Conservation (phyloP, 345 rosid genomes). For the Eutrema heterophyllum region DNA sequence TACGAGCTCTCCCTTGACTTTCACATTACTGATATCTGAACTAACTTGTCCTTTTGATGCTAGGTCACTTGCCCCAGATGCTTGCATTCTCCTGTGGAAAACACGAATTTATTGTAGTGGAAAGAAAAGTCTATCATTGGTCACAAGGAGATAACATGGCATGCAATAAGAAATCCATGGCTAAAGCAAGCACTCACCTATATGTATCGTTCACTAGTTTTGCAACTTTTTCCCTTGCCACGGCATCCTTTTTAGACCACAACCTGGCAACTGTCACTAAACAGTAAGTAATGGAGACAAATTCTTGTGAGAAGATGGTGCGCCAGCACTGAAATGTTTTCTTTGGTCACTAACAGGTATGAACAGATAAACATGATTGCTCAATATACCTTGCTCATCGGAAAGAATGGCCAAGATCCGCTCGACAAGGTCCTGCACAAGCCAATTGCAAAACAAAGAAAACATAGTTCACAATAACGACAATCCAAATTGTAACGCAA, state of each 20-base stretch:
- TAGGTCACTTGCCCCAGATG: constrained; percentile 70
- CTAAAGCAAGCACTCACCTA: constrained; percentile 41
- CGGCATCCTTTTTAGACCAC: constrained; percentile 59
- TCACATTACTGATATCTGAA: constrained; percentile 57
- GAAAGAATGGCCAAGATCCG: constrained; percentile 62
- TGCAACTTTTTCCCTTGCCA: constrained; percentile 79
- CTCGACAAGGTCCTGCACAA: constrained; percentile 76
- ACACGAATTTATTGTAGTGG: neutral
- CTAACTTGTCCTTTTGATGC: constrained; percentile 67
- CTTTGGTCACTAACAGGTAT: neutral
- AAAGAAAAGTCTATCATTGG: constrained; percentile 3
- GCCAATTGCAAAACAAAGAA: neutral
- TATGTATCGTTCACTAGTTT: constrained; percentile 81
- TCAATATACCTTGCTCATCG: constrained; percentile 62
- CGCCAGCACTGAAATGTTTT: neutral
- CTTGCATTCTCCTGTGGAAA: constrained; percentile 75
- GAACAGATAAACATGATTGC: neutral
- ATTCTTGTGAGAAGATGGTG: constrained; percentile 9
- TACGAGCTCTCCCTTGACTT: constrained; percentile 54
- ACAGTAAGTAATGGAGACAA: constrained; percentile 1
- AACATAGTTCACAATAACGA: neutral
- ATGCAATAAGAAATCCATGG: neutral
- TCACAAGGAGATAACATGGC: neutral
- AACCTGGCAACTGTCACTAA: constrained; percentile 46
- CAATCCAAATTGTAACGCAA: neutral